Conservation (phyloP, 2,329 filamentous ascomycete genomes). For the Paracamarosporium sp. region DNA sequence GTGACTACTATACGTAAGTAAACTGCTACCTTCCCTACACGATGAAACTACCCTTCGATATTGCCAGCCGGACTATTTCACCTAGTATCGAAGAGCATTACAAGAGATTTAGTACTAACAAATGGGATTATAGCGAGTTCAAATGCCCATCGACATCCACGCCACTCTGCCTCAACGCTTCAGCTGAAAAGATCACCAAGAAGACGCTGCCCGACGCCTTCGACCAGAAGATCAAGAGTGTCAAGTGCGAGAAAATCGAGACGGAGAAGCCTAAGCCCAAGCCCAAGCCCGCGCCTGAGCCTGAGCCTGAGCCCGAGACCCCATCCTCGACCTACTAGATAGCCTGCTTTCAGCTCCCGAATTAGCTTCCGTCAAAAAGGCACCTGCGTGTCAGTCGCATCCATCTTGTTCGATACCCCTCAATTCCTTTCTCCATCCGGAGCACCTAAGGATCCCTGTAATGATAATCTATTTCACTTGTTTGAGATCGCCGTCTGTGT, state of each 20-base stretch:
- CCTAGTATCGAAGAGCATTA: no score
- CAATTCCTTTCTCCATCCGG: neutral
- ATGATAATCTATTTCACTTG: no score
- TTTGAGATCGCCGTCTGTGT: no score
- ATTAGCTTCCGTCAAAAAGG: neutral
- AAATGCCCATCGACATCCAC: neutral
- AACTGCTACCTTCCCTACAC: neutral
- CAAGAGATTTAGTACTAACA: neutral
- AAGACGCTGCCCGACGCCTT: slow-evolving; percentile 7
- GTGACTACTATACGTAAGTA: slow-evolving; percentile 30
- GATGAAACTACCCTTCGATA: neutral
- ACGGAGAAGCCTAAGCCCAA: neutral
- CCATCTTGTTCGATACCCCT: neutral
- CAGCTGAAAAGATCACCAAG: slow-evolving; percentile 1
- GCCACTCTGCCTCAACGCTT: slow-evolving; percentile 8
- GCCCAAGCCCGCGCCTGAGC: neutral
- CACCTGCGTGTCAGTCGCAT: neutral
- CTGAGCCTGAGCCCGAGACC: neutral
- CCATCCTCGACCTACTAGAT: neutral
- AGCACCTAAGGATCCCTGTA: neutral
- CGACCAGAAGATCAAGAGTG: slow-evolving; percentile 10
- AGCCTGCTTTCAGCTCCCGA: neutral
- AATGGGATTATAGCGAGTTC: neutral
- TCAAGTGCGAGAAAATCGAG: slow-evolving; percentile 9
- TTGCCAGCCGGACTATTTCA: no score